Conservation (phyloP, 805 yeast species). For the Hanseniaspora valbyensis region DNA sequence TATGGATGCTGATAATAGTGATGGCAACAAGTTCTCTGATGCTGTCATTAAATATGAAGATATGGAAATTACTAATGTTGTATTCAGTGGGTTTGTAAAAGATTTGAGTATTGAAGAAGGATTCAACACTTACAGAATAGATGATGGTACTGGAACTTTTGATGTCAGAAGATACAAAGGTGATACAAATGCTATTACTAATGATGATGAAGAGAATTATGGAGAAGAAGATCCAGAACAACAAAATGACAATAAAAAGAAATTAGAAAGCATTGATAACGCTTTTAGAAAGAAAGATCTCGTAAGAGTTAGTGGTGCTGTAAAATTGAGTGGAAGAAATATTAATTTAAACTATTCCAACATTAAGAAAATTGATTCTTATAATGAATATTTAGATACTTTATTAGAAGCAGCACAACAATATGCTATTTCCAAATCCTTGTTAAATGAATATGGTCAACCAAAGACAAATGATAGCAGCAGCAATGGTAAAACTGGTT, state of each 20-base stretch:
- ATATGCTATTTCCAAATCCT: constrained; percentile 48
- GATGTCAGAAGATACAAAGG: constrained; percentile 15
- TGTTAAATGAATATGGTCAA: constrained; percentile 20
- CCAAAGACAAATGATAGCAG: background rate
- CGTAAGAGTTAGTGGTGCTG: constrained; percentile 13
- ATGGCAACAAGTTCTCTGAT: constrained; percentile 5
- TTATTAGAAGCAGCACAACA: constrained; percentile 50
- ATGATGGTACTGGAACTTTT: constrained; percentile 12
- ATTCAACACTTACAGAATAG: constrained; percentile 14
- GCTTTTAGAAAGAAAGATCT: constrained; percentile 12
- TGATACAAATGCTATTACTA: background rate
- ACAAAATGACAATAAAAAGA: background rate
- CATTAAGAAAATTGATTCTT: constrained; percentile 46
- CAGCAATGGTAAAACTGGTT: background rate
- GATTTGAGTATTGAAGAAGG: constrained; percentile 11
- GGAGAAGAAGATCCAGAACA: background rate
- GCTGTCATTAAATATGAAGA: constrained; percentile 8
- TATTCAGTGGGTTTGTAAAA: constrained; percentile 8
- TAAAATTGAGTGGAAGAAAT: constrained; percentile 41
- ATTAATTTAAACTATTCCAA: constrained; percentile 55
- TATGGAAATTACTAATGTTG: constrained; percentile 14
- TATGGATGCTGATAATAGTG: background rate
- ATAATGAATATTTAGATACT: constrained; percentile 60
- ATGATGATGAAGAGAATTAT: constrained; percentile 1
- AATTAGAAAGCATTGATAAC: constrained; percentile 7